Percentiles rank a stretch among this genome's conserved stretches.
Conservation (phyloP, 257 asterid genomes). For the Petunia secreta region DNA sequence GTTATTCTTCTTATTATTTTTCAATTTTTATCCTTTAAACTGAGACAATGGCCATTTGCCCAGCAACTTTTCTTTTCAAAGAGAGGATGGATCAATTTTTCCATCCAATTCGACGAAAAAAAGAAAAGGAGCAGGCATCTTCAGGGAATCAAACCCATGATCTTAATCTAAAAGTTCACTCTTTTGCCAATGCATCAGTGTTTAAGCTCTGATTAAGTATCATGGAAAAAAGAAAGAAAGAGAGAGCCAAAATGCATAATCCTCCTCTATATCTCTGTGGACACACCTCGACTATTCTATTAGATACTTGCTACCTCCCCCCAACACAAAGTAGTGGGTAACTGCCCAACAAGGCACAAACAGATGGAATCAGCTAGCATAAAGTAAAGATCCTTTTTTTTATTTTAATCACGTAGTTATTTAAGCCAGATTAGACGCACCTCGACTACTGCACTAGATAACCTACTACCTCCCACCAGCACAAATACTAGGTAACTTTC, state of each 20-base stretch:
- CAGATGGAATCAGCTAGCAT: no score
- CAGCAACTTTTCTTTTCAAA: not conserved
- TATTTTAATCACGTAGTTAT: no score
- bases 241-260: not conserved
- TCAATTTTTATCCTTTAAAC: not conserved
- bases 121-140: not conserved
- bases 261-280: not conserved
- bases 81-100: not conserved
- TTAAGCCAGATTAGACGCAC: no score
- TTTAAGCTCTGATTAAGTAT: not conserved
- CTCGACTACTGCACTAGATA: no score
- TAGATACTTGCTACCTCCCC: no score
- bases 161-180: not conserved
- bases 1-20: no score
- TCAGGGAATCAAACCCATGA: slow-evolving; percentile 9
- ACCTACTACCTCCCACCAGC: no score
- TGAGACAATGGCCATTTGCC: not conserved
- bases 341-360: no score
- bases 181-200: not conserved
- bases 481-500: no score
- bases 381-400: no score
- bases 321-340: no score
- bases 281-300: no score
- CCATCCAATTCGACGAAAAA: not conserved
- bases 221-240: not conserved